Base-by-base conservation (phyloP, 768 basidiomycete genomes). In the Krasilnikovozyma curviuscula region DNA sequence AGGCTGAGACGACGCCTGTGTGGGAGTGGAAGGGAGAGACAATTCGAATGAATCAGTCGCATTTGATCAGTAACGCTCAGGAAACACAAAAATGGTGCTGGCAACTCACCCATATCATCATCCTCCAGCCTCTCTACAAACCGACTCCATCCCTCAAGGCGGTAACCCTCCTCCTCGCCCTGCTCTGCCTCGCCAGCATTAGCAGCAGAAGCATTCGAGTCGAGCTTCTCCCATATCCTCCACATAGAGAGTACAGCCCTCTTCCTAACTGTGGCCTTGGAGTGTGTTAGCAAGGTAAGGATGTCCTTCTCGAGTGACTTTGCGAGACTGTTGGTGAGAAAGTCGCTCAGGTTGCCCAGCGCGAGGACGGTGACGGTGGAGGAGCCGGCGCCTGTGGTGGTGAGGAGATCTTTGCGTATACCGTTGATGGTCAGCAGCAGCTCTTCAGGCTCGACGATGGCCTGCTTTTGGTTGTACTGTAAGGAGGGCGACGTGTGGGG, bases 401-500 rank as follows among this genome's bases (percentile, higher is more conserved):
- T 35, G 23, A 4, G 30, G 21, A 19, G 23, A 12, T 27, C 52
- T 19, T 65, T 65, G 50, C 62, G 61, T 46, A 66, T 63, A 0
- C 63, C 63, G 46, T 98, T 98, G 9, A 91, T 93, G 3, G 91
- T 93, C 40, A 97, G 73, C 74, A 98, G 93, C 19, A 97, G 76
- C 21, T 97, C 91, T 57, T 97, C 93, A 1, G 93, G n/a, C n/a
- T n/a, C n/a, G n/a, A n/a, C n/a, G n/a, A n/a, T n/a, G n/a, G n/a
- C n/a, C n/a, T n/a, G n/a, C n/a, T n/a, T n/a, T n/a, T n/a, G n/a
- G n/a, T n/a, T n/a, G n/a, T n/a, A n/a, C n/a, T n/a, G n/a, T n/a
- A n/a, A n/a, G n/a, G n/a, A n/a, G n/a, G n/a, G n/a, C n/a, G n/a
- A n/a, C n/a, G n/a, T n/a, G n/a, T n/a, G n/a, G n/a, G n/a, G n/a